phyloP scores from a whole-genome alignment of 2,329 filamentous ascomycete genomes.

The Aspergillus tamarii region DNA sequence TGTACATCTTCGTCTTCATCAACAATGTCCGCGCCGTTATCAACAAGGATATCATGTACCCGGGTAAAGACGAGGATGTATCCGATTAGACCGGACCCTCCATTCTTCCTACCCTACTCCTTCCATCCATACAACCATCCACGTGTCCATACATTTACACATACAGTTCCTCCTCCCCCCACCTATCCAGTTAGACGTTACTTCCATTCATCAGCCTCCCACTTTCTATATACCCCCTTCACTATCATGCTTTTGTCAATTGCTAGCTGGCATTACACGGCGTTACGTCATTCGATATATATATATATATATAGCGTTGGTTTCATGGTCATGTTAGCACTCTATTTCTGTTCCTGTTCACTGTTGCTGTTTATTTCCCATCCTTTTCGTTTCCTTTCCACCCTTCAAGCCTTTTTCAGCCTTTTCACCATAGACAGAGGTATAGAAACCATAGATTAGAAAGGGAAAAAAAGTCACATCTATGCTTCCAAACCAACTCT shows the following conservation, averaged over 20 bases:
- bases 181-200: neutral
- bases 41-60: conserved; percentile 58
- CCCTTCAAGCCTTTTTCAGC: too few relatives aligned
- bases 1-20: conserved; percentile 59
- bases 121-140: neutral
- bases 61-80: conserved; percentile 63
- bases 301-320: neutral
- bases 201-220: neutral
- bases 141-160: neutral
- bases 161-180: neutral
- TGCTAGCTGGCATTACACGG: neutral
- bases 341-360: neutral
- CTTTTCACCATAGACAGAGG: neutral
- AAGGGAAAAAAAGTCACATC: neutral
- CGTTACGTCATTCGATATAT: neutral
- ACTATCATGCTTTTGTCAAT: neutral
- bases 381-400: neutral
- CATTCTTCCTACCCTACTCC: neutral
- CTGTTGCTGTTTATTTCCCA: neutral
- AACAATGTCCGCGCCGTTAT: conserved; percentile 56
- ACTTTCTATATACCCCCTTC: conserved; percentile 1
- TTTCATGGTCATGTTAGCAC: neutral
- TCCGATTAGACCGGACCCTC: conserved; percentile 26
- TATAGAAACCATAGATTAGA: neutral
- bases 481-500: neutral